Percentiles rank a stretch among this genome's conserved stretches.
Evolutionary conservation across 305 asterid genomes (phyloP).

Genomic region (Fraxinus latifolia): DNA sequence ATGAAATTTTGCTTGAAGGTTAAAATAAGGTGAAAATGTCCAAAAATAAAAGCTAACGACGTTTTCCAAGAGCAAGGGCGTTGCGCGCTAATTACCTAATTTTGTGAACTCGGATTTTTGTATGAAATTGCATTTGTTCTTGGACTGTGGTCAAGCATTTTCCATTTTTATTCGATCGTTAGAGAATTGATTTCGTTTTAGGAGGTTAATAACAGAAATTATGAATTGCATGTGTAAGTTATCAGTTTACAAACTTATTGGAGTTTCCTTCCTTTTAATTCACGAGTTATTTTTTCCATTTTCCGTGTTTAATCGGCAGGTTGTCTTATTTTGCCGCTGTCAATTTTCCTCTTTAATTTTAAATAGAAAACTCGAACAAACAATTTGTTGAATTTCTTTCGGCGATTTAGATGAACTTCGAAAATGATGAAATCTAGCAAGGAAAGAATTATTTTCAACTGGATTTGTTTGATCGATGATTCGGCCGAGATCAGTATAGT

Average conservation of each 20-base stretch:
- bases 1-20: too few species aligned
- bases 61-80: too few species aligned
- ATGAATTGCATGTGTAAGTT: neutral
- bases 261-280: neutral
- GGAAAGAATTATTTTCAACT: slow-evolving; percentile 15
- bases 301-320: neutral
- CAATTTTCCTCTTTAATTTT: neutral
- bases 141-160: neutral
- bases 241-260: neutral
- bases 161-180: neutral
- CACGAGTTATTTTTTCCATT: neutral
- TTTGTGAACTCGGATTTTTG: neutral
- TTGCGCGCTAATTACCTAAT: too few species aligned
- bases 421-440: neutral
- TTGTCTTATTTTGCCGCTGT: neutral
- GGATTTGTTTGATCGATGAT: slow-evolving; percentile 22
- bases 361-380: neutral
- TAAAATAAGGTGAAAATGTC: too few species aligned
- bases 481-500: slow-evolving; percentile 24
- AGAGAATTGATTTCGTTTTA: neutral
- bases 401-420: neutral
- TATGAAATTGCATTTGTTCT: neutral
- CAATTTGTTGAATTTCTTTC: neutral
- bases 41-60: too few species aligned
- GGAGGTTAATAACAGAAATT: neutral